These are phyloP conservation scores for Tylopilus orsonianus DNA, from an alignment of 1,284 basidiomycete species.

Conservation along the genomic window DNA sequence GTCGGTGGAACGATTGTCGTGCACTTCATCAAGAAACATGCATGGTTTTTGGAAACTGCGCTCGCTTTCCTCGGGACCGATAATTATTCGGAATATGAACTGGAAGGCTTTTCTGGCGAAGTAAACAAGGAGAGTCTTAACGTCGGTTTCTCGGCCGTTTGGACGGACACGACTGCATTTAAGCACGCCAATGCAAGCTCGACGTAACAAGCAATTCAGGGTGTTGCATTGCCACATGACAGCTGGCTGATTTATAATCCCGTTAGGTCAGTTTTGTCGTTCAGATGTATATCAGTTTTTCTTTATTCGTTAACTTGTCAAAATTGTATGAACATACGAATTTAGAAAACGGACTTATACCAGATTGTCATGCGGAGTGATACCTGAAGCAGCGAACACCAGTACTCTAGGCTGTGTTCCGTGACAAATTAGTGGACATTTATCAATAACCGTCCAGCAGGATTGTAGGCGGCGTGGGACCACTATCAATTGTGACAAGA, in stretches of 20 bases:
- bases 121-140: conserved; percentile 10
- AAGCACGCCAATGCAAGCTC: conserved; percentile 13
- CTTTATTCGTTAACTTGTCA: conserved; percentile 25
- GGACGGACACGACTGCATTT: conserved; percentile 31
- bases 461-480: conserved; percentile 10
- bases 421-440: neutral
- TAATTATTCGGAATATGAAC: conserved; percentile 47
- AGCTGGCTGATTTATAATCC: neutral
- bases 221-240: neutral
- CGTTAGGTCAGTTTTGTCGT: neutral
- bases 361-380: neutral
- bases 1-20: conserved; percentile 93
- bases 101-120: conserved; percentile 18
- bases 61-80: conserved; percentile 81
- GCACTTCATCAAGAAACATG: conserved; percentile 95
- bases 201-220: conserved; percentile 4
- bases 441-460: conserved; percentile 37
- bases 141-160: conserved; percentile 28
- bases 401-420: neutral
- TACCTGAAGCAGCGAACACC: neutral
- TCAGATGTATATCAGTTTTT: neutral
- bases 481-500: conserved; percentile 24
- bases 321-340: conserved; percentile 12
- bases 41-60: conserved; percentile 95
- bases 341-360: conserved; percentile 9